Evolutionary conservation across 495 filamentous ascomycete genomes (phyloP).

Genomic region (Xylaria flabelliformis): DNA sequence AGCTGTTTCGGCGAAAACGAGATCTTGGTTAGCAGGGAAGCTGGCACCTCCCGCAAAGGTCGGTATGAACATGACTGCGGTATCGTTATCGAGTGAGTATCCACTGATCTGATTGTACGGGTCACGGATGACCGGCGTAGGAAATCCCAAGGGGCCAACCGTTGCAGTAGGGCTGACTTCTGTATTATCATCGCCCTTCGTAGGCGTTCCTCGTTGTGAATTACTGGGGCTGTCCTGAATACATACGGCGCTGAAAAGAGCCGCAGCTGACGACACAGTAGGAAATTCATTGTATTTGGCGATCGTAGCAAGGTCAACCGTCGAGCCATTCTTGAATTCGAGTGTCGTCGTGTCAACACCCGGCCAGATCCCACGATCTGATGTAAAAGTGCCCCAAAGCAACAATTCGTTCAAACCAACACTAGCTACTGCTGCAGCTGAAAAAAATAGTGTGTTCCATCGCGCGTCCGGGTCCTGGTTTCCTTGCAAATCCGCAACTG

Average conservation of each 20-base stretch:
- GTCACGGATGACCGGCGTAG: background rate
- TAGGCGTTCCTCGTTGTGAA: background rate
- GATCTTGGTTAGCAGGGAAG: conserved; percentile 9
- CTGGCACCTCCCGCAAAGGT: background rate
- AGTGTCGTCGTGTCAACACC: background rate
- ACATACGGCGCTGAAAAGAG: background rate
- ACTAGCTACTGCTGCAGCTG: background rate
- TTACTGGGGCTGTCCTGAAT: background rate
- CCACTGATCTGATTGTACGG: conserved; percentile 18
- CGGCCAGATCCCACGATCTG: conserved; percentile 4
- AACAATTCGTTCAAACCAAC: background rate
- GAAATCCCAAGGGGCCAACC: conserved; percentile 29
- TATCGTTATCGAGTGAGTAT: conserved; percentile 8
- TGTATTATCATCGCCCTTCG: background rate
- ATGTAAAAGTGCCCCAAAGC: background rate
- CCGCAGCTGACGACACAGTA: background rate
- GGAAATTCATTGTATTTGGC: background rate
- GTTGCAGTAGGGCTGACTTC: background rate
- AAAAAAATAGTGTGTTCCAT: conserved; percentile 30
- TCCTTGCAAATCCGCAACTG: conserved; percentile 26
- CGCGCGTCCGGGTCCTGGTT: conserved; percentile 44
- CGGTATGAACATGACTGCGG: conserved; percentile 19
- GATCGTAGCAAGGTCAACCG: background rate
- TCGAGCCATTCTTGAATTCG: conserved; percentile 14
- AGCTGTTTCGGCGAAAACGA: conserved; percentile 10